Percentiles rank a stretch among this genome's conserved stretches.
Conservation (phyloP, 179 eudicot genomes). For the Gypsophila paniculata region DNA sequence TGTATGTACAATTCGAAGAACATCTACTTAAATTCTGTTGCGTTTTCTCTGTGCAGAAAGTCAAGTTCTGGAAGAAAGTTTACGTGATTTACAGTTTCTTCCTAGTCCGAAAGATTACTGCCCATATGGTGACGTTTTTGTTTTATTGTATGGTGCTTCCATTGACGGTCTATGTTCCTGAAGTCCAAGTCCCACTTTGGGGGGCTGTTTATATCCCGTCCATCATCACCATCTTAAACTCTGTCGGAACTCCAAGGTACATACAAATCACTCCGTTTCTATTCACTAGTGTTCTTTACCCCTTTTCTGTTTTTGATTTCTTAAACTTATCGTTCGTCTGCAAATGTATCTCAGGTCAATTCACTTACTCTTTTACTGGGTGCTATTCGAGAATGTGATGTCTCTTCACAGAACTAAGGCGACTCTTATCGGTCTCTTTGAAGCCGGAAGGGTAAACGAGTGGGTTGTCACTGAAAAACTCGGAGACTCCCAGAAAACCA, state of each 20-base stretch:
- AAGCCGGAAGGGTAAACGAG: conserved; percentile 77
- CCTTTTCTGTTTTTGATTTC: neutral
- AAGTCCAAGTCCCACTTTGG: conserved; percentile 55
- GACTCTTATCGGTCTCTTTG: conserved; percentile 64
- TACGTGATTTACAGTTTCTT: conserved; percentile 65
- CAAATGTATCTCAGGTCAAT: conserved; percentile 34
- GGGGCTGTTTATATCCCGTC: conserved; percentile 59
- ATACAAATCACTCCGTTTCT: neutral
- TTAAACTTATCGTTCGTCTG: neutral
- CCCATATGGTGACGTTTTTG: conserved; percentile 55
- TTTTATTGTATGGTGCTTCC: conserved; percentile 59
- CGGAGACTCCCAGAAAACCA: conserved; percentile 68
- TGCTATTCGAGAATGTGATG: conserved; percentile 52
- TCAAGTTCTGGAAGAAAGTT: conserved; percentile 54
- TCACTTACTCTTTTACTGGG: conserved; percentile 49
- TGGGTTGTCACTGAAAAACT: conserved; percentile 97
- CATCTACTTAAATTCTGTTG: neutral
- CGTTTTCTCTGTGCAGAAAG: conserved; percentile 36
- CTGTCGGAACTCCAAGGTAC: conserved; percentile 64
- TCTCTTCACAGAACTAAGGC: conserved; percentile 55
- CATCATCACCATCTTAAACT: conserved; percentile 51
- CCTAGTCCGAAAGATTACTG: conserved; percentile 54
- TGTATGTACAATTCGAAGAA: too few relatives aligned
- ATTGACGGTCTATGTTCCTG: conserved; percentile 45
- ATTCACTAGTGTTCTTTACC: neutral